Conservation (phyloP, 2,329 filamentous ascomycete genomes). For the Whalleya microplaca region DNA sequence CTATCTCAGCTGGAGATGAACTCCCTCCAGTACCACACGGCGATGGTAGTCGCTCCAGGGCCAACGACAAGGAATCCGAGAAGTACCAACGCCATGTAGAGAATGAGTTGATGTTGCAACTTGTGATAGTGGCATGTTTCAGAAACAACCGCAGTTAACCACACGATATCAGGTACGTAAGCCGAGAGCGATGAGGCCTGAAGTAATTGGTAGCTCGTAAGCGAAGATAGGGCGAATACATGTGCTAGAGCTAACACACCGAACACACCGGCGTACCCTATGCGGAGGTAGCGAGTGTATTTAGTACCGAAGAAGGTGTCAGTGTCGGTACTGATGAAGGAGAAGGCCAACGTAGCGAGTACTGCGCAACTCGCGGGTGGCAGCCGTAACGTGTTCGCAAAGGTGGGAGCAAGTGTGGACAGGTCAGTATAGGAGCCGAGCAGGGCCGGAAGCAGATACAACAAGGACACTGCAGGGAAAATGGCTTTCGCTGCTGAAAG, state of each 20-base stretch:
- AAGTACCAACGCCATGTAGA: neutral
- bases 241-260: neutral
- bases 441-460: neutral
- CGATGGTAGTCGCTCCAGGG: constrained; percentile 10
- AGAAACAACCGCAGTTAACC: neutral
- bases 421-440: neutral
- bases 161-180: neutral
- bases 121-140: neutral
- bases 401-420: neutral
- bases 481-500: neutral
- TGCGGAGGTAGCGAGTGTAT: neutral
- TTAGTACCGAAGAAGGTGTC: neutral
- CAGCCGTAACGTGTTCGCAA: neutral
- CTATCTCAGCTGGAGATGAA: constrained; percentile 33
- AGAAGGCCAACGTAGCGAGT: neutral
- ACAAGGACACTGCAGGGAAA: neutral
- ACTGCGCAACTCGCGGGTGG: neutral
- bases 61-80: constrained; percentile 11
- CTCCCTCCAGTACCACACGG: constrained; percentile 9
- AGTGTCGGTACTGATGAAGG: neutral
- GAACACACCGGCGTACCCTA: neutral
- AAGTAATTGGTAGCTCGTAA: neutral
- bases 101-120: neutral
- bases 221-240: neutral
- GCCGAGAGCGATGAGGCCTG: neutral